phyloP scores from a whole-genome alignment of 306 rosid genomes.

The Begonia peltatifolia region DNA sequence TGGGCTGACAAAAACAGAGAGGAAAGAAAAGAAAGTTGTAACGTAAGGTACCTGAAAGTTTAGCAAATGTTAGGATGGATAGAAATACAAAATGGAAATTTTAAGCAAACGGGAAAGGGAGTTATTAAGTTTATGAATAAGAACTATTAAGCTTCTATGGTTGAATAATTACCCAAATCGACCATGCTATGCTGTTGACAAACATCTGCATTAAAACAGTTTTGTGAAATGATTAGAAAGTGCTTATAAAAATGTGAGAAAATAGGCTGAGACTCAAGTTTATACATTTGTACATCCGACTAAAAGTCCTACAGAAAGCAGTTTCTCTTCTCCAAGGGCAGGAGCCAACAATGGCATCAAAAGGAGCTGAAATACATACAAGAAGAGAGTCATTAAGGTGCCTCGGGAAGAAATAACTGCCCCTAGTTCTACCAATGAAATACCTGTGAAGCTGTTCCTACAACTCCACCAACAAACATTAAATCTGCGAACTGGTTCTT shows the following conservation, averaged over 20 bases:
- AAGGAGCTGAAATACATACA: slow-evolving; percentile 34
- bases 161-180: slow-evolving; percentile 52
- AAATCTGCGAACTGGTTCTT: slow-evolving; percentile 76
- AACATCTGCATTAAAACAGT: slow-evolving; percentile 29
- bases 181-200: slow-evolving; percentile 55
- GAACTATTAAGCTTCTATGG: too few species aligned
- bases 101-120: neutral
- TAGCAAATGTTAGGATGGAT: slow-evolving; percentile 8
- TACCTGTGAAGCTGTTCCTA: slow-evolving; percentile 63
- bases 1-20: slow-evolving; percentile 43
- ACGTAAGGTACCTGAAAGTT: slow-evolving; percentile 76
- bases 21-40: slow-evolving; percentile 22
- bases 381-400: neutral
- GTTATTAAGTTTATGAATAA: too few species aligned
- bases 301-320: slow-evolving; percentile 56
- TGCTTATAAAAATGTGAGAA: too few species aligned
- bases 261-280: neutral
- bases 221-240: too few species aligned
- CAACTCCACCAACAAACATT: slow-evolving; percentile 45
- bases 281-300: slow-evolving; percentile 40
- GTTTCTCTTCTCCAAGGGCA: slow-evolving; percentile 47
- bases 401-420: too few species aligned
- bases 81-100: slow-evolving; percentile 2
- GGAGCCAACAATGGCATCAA: slow-evolving; percentile 58
- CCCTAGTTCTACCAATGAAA: too few species aligned